Evolutionary conservation across 345 rosid species (phyloP), one percentile per base, ranked within the genome.

Genomic region (Mercurialis annua): DNA sequence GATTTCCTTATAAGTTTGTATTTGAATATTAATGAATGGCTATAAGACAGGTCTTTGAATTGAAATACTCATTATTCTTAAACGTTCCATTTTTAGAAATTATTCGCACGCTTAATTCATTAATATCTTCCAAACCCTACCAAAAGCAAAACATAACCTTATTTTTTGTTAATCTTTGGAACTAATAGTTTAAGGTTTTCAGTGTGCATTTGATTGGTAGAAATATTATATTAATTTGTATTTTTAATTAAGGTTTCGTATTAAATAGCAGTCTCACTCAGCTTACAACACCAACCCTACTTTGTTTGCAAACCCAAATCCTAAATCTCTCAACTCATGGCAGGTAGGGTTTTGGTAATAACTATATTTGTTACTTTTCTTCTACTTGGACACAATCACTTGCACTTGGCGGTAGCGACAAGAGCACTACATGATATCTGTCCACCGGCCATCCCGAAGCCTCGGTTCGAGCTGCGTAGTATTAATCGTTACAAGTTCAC

Each of bases 21-120:
- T 31, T 27, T 59, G 54, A 62, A 55, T 58, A 42, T 58, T 54
- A 62, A 67, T 54, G 67, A 55, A 71, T 59, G 78, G 76, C 65
- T 64, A 51, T 36, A 65, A 64, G 59, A 55, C 62, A 67, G 65
- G 29, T 50, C 23, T 38, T 21, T 58, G 69, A 49, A 61, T 57
- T 43, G 40, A 64, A 68, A 52, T 26, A 52, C 55, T 20, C 21
- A 21, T 15, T 40, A 66, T 33, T 48, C 53, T 34, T 30, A 54
- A 47, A 42, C n/a, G 47, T 70, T 6, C 86, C 68, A 42, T n/a
- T 64, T 82, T 6, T 8, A 52, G 83, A 77, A 80, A 70, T 62
- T 70, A 80, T 82, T 75, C 79, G 40, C 76, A 40, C 71, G 67
- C 70, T 71, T 62, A 15, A 36, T 59, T 20, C 38, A 70, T 29